A percentile compares a stretch with the other conserved stretches of the same genome.
phyloP scores from a whole-genome alignment of 106 monocot species.

The Allium sativum region DNA sequence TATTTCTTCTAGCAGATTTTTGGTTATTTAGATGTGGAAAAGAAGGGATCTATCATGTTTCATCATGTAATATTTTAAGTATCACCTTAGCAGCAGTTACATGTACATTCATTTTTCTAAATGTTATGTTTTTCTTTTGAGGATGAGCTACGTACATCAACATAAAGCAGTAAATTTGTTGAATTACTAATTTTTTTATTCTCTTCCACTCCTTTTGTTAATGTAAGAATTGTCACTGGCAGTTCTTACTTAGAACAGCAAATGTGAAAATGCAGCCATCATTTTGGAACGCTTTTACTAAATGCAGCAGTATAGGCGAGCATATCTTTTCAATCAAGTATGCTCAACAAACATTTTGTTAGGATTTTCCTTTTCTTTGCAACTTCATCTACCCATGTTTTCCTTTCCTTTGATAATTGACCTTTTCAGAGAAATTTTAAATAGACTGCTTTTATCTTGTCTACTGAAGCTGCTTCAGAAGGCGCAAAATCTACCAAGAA shows the following conservation, averaged over 20 bases:
- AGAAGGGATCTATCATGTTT: constrained; percentile 70
- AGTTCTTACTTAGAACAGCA: constrained; percentile 76
- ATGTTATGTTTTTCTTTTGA: not conserved
- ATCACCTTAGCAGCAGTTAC: not conserved
- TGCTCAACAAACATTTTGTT: not conserved
- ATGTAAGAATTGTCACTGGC: constrained; percentile 4
- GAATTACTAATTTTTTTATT: too few species aligned
- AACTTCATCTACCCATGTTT: not conserved
- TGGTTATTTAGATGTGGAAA: constrained; percentile 68
- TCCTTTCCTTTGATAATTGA: not conserved
- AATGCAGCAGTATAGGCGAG: constrained; percentile 10
- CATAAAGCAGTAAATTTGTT: too few species aligned
- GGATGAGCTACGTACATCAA: too few species aligned
- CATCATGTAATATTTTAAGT: constrained; percentile 50
- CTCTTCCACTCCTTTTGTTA: too few species aligned
- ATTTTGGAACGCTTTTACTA: constrained; percentile 41
- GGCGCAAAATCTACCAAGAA: too few species aligned
- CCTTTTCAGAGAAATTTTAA: too few species aligned
- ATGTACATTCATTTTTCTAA: not conserved
- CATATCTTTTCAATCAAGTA: constrained; percentile 23
- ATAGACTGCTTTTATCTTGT: too few species aligned
- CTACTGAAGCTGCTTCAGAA: too few species aligned
- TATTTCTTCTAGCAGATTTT: constrained; percentile 72
- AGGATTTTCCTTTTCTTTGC: not conserved
- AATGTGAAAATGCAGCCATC: constrained; percentile 54